Base-by-base conservation (phyloP, 495 filamentous ascomycete genomes). In the Podospora bellae-mahoneyi region DNA sequence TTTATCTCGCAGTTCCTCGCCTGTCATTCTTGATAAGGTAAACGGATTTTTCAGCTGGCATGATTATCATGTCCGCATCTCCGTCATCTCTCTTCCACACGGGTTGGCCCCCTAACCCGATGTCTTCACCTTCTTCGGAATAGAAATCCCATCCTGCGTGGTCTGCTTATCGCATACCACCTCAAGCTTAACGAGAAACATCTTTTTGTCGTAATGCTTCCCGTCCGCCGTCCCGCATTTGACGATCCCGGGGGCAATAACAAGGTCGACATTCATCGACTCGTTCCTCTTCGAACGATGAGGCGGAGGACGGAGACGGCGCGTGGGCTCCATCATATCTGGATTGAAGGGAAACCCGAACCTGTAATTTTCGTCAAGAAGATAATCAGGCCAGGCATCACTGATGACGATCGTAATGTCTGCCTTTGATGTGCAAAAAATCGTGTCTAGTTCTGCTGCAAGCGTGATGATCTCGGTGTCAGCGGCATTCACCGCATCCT, bases 181-280 rank as follows among this genome's bases (percentile, higher is more conserved):
- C n/a, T 65, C 28, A 0, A 69, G 69, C 19, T 71, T 73, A 10
- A 71, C 58, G 23, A 73, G 53, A 19, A 69, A 53, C 3, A 53
- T 53, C 61, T 63, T 19, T 5, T 44, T 28, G 7, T 58, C 28
- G 62, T 71, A 73, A 9, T 69, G 44, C 0, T 5, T 39, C 0
- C 71, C 66, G 0, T 73, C 69, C 0, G 58, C 23, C 23, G 66
- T 73, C 10, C 69, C 64, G 20, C 56, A 26, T n/a, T 73, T 71
- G 32, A 71, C 10, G 23, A 73, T 48, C 5, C 66, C 66, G 0
- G 71, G 71, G 0, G 66, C 15, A 15, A 70, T 44, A 18, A n/a
- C 59, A 0, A 68, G 30, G 26, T 70, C 65, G 28, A 67, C 67
- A 13, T 67, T 58, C 67, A 69, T 72, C 6, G 57, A 64, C 7